Percentiles rank a stretch among this genome's conserved stretches.
phyloP scores from a whole-genome alignment of 495 filamentous ascomycete genomes.

The Penicillium subrubescens region DNA sequence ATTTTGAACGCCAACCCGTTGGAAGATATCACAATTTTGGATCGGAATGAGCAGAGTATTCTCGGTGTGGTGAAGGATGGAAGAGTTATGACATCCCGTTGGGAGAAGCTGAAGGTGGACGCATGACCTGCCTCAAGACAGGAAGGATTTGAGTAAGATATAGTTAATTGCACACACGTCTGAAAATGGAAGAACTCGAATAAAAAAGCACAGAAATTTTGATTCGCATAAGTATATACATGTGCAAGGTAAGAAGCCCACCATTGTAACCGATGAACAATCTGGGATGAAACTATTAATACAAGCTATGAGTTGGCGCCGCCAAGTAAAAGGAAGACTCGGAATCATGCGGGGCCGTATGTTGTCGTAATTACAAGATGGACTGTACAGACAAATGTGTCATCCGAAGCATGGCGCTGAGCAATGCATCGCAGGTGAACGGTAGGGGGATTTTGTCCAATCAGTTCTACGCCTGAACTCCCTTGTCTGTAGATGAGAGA shows the following conservation, averaged over 20 bases:
- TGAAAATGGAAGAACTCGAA: background rate
- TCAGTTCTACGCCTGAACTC: background rate
- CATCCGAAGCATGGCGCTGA: background rate
- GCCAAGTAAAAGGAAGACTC: background rate
- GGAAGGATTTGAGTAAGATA: no score
- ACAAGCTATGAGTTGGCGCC: background rate
- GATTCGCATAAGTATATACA: conserved; percentile 19
- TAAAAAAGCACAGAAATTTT: background rate
- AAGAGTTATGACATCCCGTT: conserved; percentile 30
- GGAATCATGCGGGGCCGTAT: background rate
- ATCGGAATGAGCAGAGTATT: conserved; percentile 43
- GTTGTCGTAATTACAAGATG: conserved; percentile 21
- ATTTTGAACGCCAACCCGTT: conserved; percentile 48
- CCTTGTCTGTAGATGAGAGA: background rate
- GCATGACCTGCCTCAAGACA: background rate
- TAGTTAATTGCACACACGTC: no score
- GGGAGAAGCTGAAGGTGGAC: conserved; percentile 6
- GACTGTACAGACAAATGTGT: conserved; percentile 13
- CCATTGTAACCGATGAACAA: background rate
- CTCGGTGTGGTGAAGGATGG: conserved; percentile 53
- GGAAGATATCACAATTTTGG: conserved; percentile 52
- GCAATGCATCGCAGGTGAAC: background rate
- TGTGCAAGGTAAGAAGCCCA: conserved; percentile 8
- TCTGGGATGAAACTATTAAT: conserved; percentile 7
- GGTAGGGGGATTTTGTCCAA: background rate